Percentiles rank a stretch among this genome's conserved stretches.
phyloP scores from a whole-genome alignment of 2,329 filamentous ascomycete genomes.

The Didymella glomerata region DNA sequence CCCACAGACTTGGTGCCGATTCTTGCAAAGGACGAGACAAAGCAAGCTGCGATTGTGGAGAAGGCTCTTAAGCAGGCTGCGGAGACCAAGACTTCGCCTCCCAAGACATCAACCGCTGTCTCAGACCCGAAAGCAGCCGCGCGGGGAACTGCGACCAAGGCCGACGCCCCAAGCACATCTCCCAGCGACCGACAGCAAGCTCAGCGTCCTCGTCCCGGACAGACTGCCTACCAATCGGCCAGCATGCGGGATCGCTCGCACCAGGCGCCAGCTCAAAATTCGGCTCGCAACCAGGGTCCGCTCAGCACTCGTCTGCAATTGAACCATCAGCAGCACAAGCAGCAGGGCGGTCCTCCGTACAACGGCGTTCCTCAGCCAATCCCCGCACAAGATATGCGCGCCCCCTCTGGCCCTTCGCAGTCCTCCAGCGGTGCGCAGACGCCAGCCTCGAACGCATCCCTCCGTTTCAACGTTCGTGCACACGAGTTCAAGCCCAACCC shows the following conservation, averaged over 20 bases:
- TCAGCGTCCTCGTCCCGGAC: constrained; percentile 54
- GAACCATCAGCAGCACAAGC: constrained; percentile 62
- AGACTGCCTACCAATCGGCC: constrained; percentile 55
- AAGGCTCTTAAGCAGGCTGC: constrained; percentile 82
- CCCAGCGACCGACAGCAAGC: constrained; percentile 58
- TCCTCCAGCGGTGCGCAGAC: constrained; percentile 61
- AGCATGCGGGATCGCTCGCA: constrained; percentile 53
- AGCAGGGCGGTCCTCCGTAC: constrained; percentile 49
- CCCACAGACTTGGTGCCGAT: constrained; percentile 92
- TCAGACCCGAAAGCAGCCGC: constrained; percentile 45
- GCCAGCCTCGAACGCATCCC: constrained; percentile 61
- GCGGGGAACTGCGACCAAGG: constrained; percentile 49
- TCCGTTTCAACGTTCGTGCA: constrained; percentile 68
- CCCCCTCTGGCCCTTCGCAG: constrained; percentile 73
- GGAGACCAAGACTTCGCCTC: constrained; percentile 52
- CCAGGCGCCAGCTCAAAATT: constrained; percentile 52
- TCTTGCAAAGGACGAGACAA: constrained; percentile 93
- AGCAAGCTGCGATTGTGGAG: constrained; percentile 91
- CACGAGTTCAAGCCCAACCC: constrained; percentile 87
- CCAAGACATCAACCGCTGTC: constrained; percentile 54
- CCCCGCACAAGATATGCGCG: constrained; percentile 71
- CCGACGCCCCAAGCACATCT: constrained; percentile 42
- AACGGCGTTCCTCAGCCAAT: constrained; percentile 64
- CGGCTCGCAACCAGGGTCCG: constrained; percentile 54
- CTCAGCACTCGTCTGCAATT: constrained; percentile 62